Percentiles rank a stretch among this genome's conserved stretches.
phyloP scores from a whole-genome alignment of 768 basidiomycete genomes.

The Tephrocybe sp. region DNA sequence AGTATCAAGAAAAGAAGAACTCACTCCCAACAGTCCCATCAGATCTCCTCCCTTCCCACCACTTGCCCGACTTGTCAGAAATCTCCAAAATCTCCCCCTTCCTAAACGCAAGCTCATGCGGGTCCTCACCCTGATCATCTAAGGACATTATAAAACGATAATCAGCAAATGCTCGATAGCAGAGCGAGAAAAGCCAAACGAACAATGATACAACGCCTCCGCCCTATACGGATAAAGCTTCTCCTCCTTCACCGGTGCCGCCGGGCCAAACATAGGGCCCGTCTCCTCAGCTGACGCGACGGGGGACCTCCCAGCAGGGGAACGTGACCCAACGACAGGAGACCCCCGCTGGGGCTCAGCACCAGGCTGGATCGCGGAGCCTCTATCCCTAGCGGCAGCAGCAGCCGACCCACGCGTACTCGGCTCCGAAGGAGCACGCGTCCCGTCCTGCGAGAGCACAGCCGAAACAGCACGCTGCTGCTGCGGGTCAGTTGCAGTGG shows the following conservation, averaged over 20 bases:
- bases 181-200: neutral
- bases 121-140: constrained; percentile 78
- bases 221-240: constrained; percentile 1
- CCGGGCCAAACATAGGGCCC: neutral
- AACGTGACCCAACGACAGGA: too few species aligned
- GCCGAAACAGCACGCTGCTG: too few species aligned
- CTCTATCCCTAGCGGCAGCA: too few species aligned
- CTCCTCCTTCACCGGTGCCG: neutral
- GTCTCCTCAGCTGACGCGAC: too few species aligned
- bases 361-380: neutral
- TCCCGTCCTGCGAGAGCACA: constrained; percentile 6
- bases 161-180: neutral
- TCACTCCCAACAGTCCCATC: constrained; percentile 68
- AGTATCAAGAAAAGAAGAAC: constrained; percentile 28
- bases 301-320: too few species aligned
- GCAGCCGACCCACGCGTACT: neutral
- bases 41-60: constrained; percentile 77
- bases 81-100: constrained; percentile 87
- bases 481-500: too few species aligned
- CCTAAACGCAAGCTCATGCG: constrained; percentile 81
- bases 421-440: neutral
- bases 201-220: constrained; percentile 14
- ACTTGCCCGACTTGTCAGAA: constrained; percentile 75
- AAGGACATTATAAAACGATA: neutral
- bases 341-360: neutral